phyloP scores from a whole-genome alignment of 2,329 filamentous ascomycete species.

The Botrytis deweyae region DNA sequence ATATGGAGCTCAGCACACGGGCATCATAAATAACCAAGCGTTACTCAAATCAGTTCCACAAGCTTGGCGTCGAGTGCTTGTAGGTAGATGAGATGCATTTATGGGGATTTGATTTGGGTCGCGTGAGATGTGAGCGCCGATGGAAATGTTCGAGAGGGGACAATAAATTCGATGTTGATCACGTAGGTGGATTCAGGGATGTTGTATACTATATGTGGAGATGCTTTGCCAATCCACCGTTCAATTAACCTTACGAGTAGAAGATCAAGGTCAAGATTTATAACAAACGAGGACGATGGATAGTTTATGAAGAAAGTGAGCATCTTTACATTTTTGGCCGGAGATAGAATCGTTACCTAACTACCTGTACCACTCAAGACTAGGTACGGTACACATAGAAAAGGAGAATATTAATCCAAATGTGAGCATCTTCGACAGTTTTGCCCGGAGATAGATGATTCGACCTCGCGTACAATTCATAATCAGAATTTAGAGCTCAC shows the following conservation, averaged over 20 bases:
- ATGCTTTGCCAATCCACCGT: neutral
- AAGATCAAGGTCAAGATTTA: neutral
- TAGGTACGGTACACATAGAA: neutral
- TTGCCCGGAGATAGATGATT: neutral
- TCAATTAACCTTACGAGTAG: too few species aligned
- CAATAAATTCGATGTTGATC: neutral
- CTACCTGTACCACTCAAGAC: neutral
- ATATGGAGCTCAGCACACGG: conserved; percentile 18
- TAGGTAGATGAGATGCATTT: neutral
- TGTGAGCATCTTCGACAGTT: neutral
- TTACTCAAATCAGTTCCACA: neutral
- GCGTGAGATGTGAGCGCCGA: neutral
- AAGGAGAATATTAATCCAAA: neutral
- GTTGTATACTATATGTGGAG: neutral
- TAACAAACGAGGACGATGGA: neutral
- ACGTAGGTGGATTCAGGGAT: neutral
- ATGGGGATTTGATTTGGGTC: neutral
- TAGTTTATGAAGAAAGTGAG: neutral
- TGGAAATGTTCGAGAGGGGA: neutral
- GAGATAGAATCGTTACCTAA: neutral
- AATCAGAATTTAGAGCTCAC: neutral
- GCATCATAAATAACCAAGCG: conserved; percentile 7
- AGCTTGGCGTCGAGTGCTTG: neutral
- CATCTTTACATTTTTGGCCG: neutral
- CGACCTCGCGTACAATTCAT: neutral